Evolutionary conservation across 345 rosid species (phyloP), one percentile per base, ranked within the genome.

Genomic region (Hibiscus tridactylites): DNA sequence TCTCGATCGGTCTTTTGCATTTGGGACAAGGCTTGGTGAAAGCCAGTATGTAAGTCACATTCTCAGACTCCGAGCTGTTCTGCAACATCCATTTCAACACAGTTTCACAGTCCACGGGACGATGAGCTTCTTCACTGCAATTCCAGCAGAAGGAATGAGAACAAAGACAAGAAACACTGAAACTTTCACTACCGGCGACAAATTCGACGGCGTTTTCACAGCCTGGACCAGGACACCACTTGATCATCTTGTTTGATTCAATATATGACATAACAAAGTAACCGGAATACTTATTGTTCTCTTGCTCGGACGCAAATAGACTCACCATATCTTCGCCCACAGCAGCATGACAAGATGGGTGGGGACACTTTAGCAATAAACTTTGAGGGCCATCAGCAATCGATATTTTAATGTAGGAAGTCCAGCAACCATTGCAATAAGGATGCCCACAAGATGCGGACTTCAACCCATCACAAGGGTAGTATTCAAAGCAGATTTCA

Each of bases 21-120:
- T 78, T 79, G 11, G 86, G 86, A 49, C 86, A 83, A 8, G 80
- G 81, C 83, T 83, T 83, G 52, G 76, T 64, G 52, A 75, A 72
- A 4, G 71, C 70, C 2, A 70, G 53, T 8, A 80, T 70, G 60
- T 73, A 83, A 0, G 63, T 78, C 52, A 78, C 76, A 47, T 80
- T 82, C 28, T 68, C 83, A 9, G 78, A 44, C 13, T 78, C 83
- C 0, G 82, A 70, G 0, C 9, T 31, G 61, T 78, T 83, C 81
- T 80, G 80, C 37, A 8, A 9, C 19, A 75, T 64, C 86, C 86
- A 83, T 50, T 63, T 73, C 24, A 5, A 19, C 50, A 83, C 78
- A 0, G 81, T 80, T 8, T 62, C 79, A 56, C 86, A 83, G 53
- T 78, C 86, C n/a, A 83, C 73, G 0, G 85, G 85, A 16, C 71